Evolutionary conservation across 352 stramenopile genomes (phyloP).

Genomic region (Phytophthora parvispora): DNA sequence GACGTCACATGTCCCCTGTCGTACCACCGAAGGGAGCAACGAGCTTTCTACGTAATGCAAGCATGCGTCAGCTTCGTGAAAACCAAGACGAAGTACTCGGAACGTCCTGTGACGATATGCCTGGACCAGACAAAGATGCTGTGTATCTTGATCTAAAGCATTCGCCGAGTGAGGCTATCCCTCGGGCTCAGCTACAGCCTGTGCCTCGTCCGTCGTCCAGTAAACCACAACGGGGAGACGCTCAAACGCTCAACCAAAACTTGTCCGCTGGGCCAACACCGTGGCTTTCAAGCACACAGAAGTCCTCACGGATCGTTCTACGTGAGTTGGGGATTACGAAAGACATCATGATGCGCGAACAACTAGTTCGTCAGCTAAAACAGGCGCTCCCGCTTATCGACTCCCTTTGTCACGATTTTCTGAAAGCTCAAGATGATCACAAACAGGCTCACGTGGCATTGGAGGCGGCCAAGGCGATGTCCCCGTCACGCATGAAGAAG

Average conservation of each 20-base stretch:
- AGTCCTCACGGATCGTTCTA: slow-evolving; percentile 50
- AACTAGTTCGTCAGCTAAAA: slow-evolving; percentile 58
- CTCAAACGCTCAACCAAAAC: background rate
- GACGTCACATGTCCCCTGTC: slow-evolving; percentile 16
- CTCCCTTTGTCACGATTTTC: slow-evolving; percentile 39
- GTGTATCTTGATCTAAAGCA: slow-evolving; percentile 1
- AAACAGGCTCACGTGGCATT: slow-evolving; percentile 22
- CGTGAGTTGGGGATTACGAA: slow-evolving; percentile 64
- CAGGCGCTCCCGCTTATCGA: slow-evolving; percentile 34
- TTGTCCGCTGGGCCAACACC: background rate
- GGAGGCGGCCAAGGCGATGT: slow-evolving; percentile 18
- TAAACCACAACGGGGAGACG: background rate
- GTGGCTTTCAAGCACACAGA: slow-evolving; percentile 24
- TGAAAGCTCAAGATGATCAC: slow-evolving; percentile 30
- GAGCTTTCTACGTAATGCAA: slow-evolving; percentile 26
- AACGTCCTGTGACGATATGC: background rate
- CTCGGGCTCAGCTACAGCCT: background rate
- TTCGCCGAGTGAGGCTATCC: slow-evolving; percentile 22
- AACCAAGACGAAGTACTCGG: slow-evolving; percentile 16
- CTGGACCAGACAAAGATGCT: background rate
- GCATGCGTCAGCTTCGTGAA: slow-evolving; percentile 30
- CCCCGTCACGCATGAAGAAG: slow-evolving; percentile 31
- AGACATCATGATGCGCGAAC: slow-evolving; percentile 69
- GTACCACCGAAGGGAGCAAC: slow-evolving; percentile 20
- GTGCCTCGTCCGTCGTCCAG: slow-evolving; percentile 6